Evolutionary conservation across 441 rosid genomes (phyloP).

Genomic region (Lepidium campestre): DNA sequence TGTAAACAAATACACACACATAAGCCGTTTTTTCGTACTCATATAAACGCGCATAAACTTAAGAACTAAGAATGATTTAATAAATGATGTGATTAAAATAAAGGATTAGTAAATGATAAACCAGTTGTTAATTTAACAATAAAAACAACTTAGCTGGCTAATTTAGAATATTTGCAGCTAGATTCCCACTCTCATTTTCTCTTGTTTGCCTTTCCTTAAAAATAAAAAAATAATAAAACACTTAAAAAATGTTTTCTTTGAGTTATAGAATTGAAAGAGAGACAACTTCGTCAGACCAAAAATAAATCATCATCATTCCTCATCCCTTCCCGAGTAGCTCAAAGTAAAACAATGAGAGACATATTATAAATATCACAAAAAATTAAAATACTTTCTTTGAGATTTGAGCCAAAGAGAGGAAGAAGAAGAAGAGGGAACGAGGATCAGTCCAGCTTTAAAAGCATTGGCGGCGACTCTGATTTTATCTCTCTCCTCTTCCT

Average conservation of each 20-base stretch:
- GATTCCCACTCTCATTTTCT: slow-evolving; percentile 23
- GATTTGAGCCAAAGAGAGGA: slow-evolving; percentile 31
- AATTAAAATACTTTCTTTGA: slow-evolving; percentile 20
- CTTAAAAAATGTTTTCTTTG: neutral
- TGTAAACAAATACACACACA: neutral
- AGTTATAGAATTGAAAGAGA: slow-evolving; percentile 16
- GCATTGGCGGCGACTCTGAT: slow-evolving; percentile 83
- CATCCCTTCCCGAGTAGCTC: slow-evolving; percentile 14
- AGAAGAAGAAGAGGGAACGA: slow-evolving; percentile 16
- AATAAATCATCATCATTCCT: slow-evolving; percentile 26
- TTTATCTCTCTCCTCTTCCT: slow-evolving; percentile 9
- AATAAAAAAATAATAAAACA: neutral
- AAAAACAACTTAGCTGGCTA: slow-evolving; percentile 28
- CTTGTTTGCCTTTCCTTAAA: neutral
- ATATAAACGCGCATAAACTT: neutral
- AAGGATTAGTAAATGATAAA: neutral
- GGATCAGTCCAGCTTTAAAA: slow-evolving; percentile 50
- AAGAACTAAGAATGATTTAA: neutral
- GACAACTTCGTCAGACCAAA: slow-evolving; percentile 37
- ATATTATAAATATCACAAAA: neutral
- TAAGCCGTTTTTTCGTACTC: neutral
- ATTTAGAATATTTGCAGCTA: slow-evolving; percentile 28
- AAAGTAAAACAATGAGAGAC: neutral
- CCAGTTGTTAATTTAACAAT: slow-evolving; percentile 21
- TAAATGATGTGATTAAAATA: neutral